These are phyloP conservation scores for Mycena crocata DNA, from an alignment of 768 basidiomycete species.

Conservation along the genomic window DNA sequence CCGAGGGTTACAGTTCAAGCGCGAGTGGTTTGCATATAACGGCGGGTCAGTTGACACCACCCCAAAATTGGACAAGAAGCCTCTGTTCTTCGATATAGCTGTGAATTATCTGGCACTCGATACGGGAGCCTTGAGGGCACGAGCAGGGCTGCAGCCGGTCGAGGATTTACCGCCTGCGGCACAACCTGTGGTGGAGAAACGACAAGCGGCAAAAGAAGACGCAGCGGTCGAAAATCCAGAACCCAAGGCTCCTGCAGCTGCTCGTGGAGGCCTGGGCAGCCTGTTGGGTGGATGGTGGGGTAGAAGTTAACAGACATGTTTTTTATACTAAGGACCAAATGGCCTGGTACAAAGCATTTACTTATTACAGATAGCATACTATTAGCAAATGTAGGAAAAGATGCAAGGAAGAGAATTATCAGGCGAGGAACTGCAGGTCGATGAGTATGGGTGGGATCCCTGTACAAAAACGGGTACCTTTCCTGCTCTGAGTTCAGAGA, in stretches of 20 bases:
- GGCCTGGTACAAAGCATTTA: constrained; percentile 17
- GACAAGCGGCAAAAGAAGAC: constrained; percentile 63
- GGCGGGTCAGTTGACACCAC: constrained; percentile 67
- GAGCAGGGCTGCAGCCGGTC: constrained; percentile 71
- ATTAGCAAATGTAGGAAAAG: too few species aligned
- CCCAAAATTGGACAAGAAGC: constrained; percentile 75
- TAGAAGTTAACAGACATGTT: constrained; percentile 42
- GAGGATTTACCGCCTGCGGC: constrained; percentile 39
- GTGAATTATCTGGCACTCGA: constrained; percentile 92
- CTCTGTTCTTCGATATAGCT: constrained; percentile 93
- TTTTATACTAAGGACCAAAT: constrained; percentile 22
- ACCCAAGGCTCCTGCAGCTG: constrained; percentile 59
- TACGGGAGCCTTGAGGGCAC: constrained; percentile 77
- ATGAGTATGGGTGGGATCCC: neutral
- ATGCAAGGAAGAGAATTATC: neutral
- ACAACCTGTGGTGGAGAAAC: constrained; percentile 54
- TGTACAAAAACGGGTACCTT: constrained; percentile 51
- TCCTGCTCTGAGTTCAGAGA: constrained; percentile 66
- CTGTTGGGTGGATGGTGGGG: constrained; percentile 91
- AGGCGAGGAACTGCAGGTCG: neutral
- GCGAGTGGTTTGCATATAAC: constrained; percentile 83
- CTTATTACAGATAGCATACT: constrained; percentile 14
- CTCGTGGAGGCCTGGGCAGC: constrained; percentile 68
- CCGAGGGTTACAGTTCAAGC: constrained; percentile 67
- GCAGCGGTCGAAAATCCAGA: constrained; percentile 63